Evolutionary conservation across 2,329 filamentous ascomycete genomes (phyloP).

Genomic region (Pseudogymnoascus sp.): DNA sequence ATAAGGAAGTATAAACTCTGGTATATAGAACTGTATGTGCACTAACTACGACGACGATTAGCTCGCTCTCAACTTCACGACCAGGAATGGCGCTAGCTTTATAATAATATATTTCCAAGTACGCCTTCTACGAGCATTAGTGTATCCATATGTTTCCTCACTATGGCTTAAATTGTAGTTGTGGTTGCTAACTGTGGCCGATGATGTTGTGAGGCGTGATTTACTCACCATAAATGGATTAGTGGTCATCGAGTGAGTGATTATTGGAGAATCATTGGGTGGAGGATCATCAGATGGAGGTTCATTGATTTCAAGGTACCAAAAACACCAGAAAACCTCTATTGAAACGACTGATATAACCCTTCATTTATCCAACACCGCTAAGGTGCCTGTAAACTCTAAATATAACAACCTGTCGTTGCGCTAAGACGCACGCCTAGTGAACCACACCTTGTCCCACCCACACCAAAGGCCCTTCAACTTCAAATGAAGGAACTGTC

Average conservation of each 20-base stretch:
- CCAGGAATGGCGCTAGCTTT: too few relatives aligned
- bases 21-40: background rate
- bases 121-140: too few relatives aligned
- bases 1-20: background rate
- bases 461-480: background rate
- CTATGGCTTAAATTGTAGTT: too few relatives aligned
- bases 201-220: too few relatives aligned
- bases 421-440: background rate
- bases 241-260: too few relatives aligned
- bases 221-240: too few relatives aligned
- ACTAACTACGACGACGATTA: background rate
- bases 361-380: background rate
- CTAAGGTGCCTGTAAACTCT: background rate
- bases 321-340: background rate
- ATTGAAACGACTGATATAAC: background rate
- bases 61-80: background rate
- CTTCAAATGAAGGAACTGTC: background rate
- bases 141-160: too few relatives aligned
- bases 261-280: too few relatives aligned
- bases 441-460: background rate
- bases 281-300: background rate
- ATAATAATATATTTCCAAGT: too few relatives aligned
- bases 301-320: background rate
- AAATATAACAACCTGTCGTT: background rate
- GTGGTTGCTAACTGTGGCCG: too few relatives aligned